Evolutionary conservation across 2,329 filamentous ascomycete genomes (phyloP), one percentile per base, ranked within the genome.

Genomic region (Didymella keratinophila): DNA sequence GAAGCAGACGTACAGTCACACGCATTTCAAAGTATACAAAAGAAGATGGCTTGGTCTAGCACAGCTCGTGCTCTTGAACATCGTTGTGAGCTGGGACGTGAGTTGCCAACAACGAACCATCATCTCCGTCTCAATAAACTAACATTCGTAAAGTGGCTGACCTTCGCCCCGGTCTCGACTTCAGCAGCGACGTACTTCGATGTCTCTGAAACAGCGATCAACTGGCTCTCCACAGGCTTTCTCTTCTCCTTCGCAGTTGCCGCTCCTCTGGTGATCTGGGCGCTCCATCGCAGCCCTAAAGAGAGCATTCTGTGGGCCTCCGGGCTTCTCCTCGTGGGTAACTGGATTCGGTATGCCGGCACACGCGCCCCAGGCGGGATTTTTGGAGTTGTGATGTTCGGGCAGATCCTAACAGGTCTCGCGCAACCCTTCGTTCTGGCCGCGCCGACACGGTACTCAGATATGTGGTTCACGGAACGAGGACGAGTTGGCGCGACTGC

Each of bases 11-110:
- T 72, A 72, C 58, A 73, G 68, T 18, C 71, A 73, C 50, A 52
- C 61, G 51, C 71, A 76, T 53, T 80, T 78, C 62, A 76, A 74
- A 25, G 84, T 90, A 21, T 98, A 98, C 75, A 94, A 90, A 78
- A 86, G 92, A 71, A 86, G 95, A 43, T 99, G 92, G 88, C 91
- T 97, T 75, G 95, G 95, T 0, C 81, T 99, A 50, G 79, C 86
- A 21, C 91, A 97, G 77, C 79, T 98, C 72, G 89, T 93, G 7
- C 78, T 98, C 70, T 82, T 98, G 78, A 99, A 98, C 75, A 89
- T 97, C 55, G 87, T 98, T 60, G 89, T 97, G 41, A 96, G 91
- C 71, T 98, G 94, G 94, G 92, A 96, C 85, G 92, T 95, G 84
- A 83, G 92, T 88, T 41, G 43, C 54, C 23, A 12, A n/a, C 6